Evolutionary conservation across 208 protist genomes (phyloP).

Genomic region (Leishmania mexicana): DNA sequence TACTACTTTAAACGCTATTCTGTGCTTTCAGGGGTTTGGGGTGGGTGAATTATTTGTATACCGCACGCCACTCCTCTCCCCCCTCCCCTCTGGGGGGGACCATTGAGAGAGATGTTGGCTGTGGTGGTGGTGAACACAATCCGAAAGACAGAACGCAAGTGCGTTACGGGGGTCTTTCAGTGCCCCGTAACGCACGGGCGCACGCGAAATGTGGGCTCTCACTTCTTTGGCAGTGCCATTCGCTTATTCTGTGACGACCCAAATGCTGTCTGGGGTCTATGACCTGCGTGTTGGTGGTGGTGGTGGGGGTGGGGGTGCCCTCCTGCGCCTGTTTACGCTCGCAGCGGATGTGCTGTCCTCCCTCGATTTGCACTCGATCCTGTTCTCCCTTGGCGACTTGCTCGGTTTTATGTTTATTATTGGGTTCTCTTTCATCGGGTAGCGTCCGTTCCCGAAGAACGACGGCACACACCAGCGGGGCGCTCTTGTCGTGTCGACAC

Average conservation of each 20-base stretch:
- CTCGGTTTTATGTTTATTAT: not conserved
- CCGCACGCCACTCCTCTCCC: not conserved
- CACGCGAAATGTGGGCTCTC: not conserved
- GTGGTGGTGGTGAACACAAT: not conserved
- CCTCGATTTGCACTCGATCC: not conserved
- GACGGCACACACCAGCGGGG: not conserved
- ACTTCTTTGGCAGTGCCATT: not conserved
- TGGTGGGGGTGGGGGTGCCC: no score
- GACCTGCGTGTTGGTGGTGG: not conserved
- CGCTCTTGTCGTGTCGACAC: not conserved
- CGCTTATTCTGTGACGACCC: not conserved
- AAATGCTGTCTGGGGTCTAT: not conserved
- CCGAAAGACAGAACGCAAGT: not conserved
- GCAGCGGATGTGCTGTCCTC: not conserved
- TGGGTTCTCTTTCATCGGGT: not conserved
- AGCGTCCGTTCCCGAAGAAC: not conserved
- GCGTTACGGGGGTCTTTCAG: not conserved
- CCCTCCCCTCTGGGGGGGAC: not conserved
- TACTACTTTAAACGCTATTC: not conserved
- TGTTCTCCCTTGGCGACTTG: not conserved
- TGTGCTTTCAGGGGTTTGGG: not conserved
- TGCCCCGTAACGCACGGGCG: not conserved
- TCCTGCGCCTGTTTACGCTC: not conserved
- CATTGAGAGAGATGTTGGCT: not conserved
- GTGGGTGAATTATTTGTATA: not conserved